These are phyloP conservation scores for Truncatella angustata DNA, from an alignment of 2,329 filamentous ascomycete genomes.

Conservation along the genomic window DNA sequence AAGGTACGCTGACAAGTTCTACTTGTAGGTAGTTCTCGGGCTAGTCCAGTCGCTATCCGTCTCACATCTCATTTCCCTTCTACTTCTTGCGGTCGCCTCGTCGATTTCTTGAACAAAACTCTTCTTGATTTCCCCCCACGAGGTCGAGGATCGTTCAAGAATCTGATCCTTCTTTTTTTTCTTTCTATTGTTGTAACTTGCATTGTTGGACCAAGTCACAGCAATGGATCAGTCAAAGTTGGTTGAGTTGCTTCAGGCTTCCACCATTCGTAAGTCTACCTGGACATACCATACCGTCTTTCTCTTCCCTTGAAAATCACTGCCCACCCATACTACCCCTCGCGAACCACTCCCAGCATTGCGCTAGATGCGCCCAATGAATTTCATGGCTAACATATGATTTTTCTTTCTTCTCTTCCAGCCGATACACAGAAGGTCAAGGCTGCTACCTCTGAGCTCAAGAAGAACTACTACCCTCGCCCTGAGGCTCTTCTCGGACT, in stretches of 20 bases:
- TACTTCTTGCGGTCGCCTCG: too few relatives aligned
- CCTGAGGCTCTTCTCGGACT: conserved; percentile 82
- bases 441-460: conserved; percentile 82
- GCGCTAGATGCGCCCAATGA: too few relatives aligned
- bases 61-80: too few relatives aligned
- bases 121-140: conserved; percentile 1
- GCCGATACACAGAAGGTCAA: conserved; percentile 89
- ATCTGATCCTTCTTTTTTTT: conserved; percentile 2
- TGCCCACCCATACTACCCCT: too few relatives aligned
- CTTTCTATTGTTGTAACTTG: conserved; percentile 5
- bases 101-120: not conserved
- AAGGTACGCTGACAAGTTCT: not conserved
- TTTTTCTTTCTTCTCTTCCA: too few relatives aligned
- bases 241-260: conserved; percentile 80
- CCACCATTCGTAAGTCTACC: conserved; percentile 75
- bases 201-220: conserved; percentile 17
- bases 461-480: conserved; percentile 89
- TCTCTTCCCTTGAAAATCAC: conserved; percentile 12
- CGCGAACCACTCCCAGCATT: too few relatives aligned
- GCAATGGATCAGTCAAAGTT: conserved; percentile 81
- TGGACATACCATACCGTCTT: too few relatives aligned
- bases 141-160: conserved; percentile 7
- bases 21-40: too few relatives aligned
- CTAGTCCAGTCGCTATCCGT: too few relatives aligned
- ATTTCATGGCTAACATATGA: too few relatives aligned